A percentile compares a stretch with the other conserved stretches of the same genome.
Evolutionary conservation across 257 asterid genomes (phyloP).

Genomic region (Solanum medicagineum): DNA sequence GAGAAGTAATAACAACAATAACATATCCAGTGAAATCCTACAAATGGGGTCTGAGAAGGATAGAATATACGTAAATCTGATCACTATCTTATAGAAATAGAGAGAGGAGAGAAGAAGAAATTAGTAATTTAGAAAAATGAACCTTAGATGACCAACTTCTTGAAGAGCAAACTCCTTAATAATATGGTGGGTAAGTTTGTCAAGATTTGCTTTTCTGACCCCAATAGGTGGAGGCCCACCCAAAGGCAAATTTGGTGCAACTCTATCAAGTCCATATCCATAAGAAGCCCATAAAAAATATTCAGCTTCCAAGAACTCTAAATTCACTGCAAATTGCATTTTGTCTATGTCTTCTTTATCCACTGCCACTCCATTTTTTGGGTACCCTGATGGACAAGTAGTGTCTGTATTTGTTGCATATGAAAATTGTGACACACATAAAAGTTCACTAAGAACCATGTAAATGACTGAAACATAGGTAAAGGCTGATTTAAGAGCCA

Average conservation of each 20-base stretch:
- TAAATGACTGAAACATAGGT: not conserved
- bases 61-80: too few species aligned
- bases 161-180: slow-evolving; percentile 22
- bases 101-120: too few species aligned
- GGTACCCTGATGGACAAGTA: not conserved
- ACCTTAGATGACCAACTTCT: slow-evolving; percentile 31
- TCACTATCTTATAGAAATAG: too few species aligned
- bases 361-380: not conserved
- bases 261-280: slow-evolving; percentile 31
- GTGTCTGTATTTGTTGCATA: not conserved
- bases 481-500: not conserved
- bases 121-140: too few species aligned
- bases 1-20: too few species aligned
- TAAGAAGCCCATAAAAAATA: slow-evolving; percentile 21
- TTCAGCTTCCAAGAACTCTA: slow-evolving; percentile 40
- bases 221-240: slow-evolving; percentile 43
- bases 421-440: not conserved
- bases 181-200: not conserved
- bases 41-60: too few species aligned
- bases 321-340: slow-evolving; percentile 30
- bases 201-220: slow-evolving; percentile 30
- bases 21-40: too few species aligned
- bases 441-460: not conserved
- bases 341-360: slow-evolving; percentile 7
- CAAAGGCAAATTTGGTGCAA: slow-evolving; percentile 11